These are phyloP conservation scores for Xanthoconium purpureum DNA, from an alignment of 768 basidiomycete genomes.

Conservation along the genomic window DNA sequence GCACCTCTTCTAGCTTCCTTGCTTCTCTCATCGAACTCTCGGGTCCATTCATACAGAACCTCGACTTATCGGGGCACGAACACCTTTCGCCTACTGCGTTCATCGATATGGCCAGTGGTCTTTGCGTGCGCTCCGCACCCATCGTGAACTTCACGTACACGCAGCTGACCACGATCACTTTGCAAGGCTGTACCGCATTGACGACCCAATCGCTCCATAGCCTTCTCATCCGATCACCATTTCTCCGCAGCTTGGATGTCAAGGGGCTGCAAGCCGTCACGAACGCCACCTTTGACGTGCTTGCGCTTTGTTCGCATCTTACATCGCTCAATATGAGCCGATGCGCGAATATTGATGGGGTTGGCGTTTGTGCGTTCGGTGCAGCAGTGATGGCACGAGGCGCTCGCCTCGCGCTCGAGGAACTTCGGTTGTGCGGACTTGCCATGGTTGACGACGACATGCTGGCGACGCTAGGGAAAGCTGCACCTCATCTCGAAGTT, in stretches of 20 bases:
- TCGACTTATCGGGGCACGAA: slow-evolving; percentile 65
- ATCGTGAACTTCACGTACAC: slow-evolving; percentile 44
- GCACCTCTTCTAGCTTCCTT: slow-evolving; percentile 49
- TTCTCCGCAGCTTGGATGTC: slow-evolving; percentile 55
- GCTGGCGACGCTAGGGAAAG: slow-evolving; percentile 64
- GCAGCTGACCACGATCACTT: slow-evolving; percentile 65
- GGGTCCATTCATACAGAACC: slow-evolving; percentile 59
- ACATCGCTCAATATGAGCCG: slow-evolving; percentile 64
- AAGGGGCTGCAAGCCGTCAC: slow-evolving; percentile 69
- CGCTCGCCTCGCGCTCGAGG: slow-evolving; percentile 52
- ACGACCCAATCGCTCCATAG: slow-evolving; percentile 66
- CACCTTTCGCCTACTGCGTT: slow-evolving; percentile 48
- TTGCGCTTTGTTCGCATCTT: slow-evolving; percentile 58
- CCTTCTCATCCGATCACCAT: slow-evolving; percentile 64
- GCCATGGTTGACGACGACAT: slow-evolving; percentile 55
- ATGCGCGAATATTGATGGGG: slow-evolving; percentile 65
- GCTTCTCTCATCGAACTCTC: slow-evolving; percentile 49
- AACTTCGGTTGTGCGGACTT: slow-evolving; percentile 67
- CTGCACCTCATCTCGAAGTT: slow-evolving; percentile 69
- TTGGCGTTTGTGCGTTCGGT: slow-evolving; percentile 54
- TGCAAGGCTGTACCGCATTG: slow-evolving; percentile 69
- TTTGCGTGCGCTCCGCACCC: slow-evolving; percentile 44
- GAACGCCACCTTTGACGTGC: slow-evolving; percentile 68
- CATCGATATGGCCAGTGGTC: slow-evolving; percentile 48
- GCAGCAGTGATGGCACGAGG: slow-evolving; percentile 42